Evolutionary conservation across 2,329 filamentous ascomycete species (phyloP).

Genomic region (Pseudogymnoascus sp.): DNA sequence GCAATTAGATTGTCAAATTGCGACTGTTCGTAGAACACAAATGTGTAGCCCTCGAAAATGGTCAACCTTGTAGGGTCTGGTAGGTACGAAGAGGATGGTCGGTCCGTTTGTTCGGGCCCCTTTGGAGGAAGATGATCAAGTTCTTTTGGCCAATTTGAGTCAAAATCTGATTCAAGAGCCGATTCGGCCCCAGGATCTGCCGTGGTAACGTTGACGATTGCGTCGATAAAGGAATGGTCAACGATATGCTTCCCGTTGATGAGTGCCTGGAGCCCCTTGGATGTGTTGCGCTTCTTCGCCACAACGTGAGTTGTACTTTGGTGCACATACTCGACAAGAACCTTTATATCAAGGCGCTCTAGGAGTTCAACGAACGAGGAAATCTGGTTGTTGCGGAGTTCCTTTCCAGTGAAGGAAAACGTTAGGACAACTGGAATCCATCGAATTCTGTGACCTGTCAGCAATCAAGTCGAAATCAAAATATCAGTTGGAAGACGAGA

Average conservation of each 20-base stretch:
- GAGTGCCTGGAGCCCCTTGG: conserved; percentile 77
- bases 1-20: conserved; percentile 71
- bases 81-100: conserved; percentile 59
- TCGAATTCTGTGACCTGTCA: conserved; percentile 45
- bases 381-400: conserved; percentile 59
- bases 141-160: conserved; percentile 68
- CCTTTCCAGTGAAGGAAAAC: conserved; percentile 66
- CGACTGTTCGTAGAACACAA: conserved; percentile 69
- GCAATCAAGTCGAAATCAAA: neutral
- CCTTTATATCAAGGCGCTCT: conserved; percentile 84
- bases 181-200: conserved; percentile 42
- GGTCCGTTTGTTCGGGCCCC: conserved; percentile 65
- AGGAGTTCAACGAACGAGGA: conserved; percentile 54
- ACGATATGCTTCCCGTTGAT: conserved; percentile 76
- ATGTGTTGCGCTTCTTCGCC: conserved; percentile 79
- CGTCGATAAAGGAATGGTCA: conserved; percentile 61
- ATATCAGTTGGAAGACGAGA: conserved; percentile 24
- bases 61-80: conserved; percentile 58
- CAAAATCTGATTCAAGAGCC: conserved; percentile 70
- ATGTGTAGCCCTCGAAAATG: conserved; percentile 80
- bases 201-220: conserved; percentile 51
- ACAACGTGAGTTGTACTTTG: conserved; percentile 78
- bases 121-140: conserved; percentile 62
- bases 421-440: conserved; percentile 78
- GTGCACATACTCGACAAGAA: conserved; percentile 61